These are phyloP conservation scores for Apiospora aurea DNA, from an alignment of 2,329 filamentous ascomycete species.

Conservation along the genomic window DNA sequence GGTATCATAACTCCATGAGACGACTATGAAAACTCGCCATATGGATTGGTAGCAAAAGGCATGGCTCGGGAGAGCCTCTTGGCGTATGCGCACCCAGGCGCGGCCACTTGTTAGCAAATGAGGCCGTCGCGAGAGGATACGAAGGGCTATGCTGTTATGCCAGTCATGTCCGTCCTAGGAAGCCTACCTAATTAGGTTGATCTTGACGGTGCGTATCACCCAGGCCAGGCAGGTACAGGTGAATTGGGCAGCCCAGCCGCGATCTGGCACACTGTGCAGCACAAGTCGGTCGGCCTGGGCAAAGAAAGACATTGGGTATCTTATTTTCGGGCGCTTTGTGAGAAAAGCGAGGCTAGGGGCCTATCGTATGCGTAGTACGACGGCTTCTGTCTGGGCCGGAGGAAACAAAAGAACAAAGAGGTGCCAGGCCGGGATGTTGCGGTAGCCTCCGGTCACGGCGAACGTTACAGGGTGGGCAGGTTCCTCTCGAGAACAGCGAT, in stretches of 20 bases:
- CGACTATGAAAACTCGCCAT: neutral
- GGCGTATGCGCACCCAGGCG: neutral
- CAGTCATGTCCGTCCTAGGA: neutral
- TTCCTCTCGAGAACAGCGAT: neutral
- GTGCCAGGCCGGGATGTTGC: neutral
- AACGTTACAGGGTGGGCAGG: slow-evolving; percentile 18
- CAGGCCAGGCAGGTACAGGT: neutral
- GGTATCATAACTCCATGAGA: neutral
- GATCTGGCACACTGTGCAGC: slow-evolving; percentile 9
- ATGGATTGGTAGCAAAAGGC: neutral
- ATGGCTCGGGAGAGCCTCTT: neutral
- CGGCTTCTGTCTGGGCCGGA: neutral
- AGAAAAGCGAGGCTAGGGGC: neutral
- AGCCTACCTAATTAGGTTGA: slow-evolving; percentile 5
- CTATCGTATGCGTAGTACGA: neutral
- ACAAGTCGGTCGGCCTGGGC: slow-evolving; percentile 1
- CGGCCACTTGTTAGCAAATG: neutral
- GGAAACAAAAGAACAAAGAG: neutral
- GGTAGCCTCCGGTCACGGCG: slow-evolving; percentile 20
- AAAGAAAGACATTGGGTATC: neutral
- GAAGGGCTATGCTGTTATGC: slow-evolving; percentile 5
- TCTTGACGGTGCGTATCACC: slow-evolving; percentile 16
- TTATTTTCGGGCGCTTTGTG: neutral
- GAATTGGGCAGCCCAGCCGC: neutral
- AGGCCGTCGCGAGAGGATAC: neutral